These are phyloP conservation scores for Oenanthe javanica DNA, from an alignment of 140 eudicot genomes.

Conservation along the genomic window DNA sequence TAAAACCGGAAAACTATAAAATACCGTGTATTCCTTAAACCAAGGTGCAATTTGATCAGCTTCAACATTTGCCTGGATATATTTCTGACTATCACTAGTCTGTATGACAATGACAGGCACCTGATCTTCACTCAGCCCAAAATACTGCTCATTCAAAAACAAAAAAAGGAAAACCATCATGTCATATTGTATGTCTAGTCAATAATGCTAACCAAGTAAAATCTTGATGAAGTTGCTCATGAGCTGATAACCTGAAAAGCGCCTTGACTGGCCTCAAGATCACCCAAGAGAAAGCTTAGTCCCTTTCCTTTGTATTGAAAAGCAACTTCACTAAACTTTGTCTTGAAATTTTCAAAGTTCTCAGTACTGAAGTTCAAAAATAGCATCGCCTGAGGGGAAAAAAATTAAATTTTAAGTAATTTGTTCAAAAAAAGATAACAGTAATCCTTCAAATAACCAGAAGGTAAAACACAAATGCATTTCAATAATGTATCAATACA, in stretches of 20 bases:
- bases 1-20: background rate
- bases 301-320: slow-evolving; percentile 64
- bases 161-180: background rate
- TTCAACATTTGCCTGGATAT: slow-evolving; percentile 55
- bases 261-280: slow-evolving; percentile 68
- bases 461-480: background rate
- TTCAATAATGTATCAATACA: too few relatives aligned
- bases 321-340: slow-evolving; percentile 72
- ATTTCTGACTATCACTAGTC: slow-evolving; percentile 53
- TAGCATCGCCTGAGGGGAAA: slow-evolving; percentile 65
- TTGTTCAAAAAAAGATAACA: background rate
- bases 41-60: slow-evolving; percentile 67
- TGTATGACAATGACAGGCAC: slow-evolving; percentile 59
- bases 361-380: slow-evolving; percentile 62
- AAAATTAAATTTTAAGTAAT: background rate
- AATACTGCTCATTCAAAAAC: slow-evolving; percentile 43
- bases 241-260: slow-evolving; percentile 68
- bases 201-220: background rate
- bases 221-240: background rate
- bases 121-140: slow-evolving; percentile 70
- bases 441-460: background rate
- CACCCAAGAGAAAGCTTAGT: slow-evolving; percentile 69
- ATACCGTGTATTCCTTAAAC: slow-evolving; percentile 72
- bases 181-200: background rate
- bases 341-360: slow-evolving; percentile 49